Conservation (phyloP, 345 rosid species). For the Turritis glabra region DNA sequence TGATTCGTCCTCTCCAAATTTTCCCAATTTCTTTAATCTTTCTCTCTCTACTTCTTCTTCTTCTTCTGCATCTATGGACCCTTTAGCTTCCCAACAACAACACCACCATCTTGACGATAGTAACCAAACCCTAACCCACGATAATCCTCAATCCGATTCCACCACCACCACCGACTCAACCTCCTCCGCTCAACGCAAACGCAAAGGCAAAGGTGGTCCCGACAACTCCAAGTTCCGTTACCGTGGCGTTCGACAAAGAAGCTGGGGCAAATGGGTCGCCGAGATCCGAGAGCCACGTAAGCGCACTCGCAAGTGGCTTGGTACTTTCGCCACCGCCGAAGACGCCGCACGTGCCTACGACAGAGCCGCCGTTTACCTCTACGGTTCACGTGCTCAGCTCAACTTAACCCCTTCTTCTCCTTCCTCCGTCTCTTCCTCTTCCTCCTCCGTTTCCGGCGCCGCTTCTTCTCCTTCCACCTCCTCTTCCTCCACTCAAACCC, state of each 20-base stretch:
- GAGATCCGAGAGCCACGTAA: constrained; percentile 82
- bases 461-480: constrained; percentile 52
- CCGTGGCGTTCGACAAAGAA: constrained; percentile 68
- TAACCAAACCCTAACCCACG: constrained; percentile 34
- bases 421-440: constrained; percentile 46
- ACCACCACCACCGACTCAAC: constrained; percentile 25
- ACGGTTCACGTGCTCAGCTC: constrained; percentile 80
- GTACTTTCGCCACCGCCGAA: constrained; percentile 82
- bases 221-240: constrained; percentile 66
- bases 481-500: constrained; percentile 55
- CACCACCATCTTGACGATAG: constrained; percentile 30
- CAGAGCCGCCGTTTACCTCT: constrained; percentile 73
- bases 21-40: constrained; percentile 32
- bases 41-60: constrained; percentile 21
- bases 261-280: constrained; percentile 85
- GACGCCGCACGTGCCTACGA: constrained; percentile 90
- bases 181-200: constrained; percentile 37
- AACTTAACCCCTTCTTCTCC: constrained; percentile 52
- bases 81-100: constrained; percentile 41
- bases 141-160: constrained; percentile 28
- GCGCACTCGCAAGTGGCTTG: constrained; percentile 83
- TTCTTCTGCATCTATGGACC: constrained; percentile 39
- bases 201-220: constrained; percentile 71
- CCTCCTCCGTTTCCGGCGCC: constrained; percentile 39
- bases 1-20: constrained; percentile 42